Percentiles rank a stretch among this genome's conserved stretches.
These are phyloP conservation scores for Fusarium lateritium DNA, from an alignment of 2,329 filamentous ascomycete species.

Conservation along the genomic window DNA sequence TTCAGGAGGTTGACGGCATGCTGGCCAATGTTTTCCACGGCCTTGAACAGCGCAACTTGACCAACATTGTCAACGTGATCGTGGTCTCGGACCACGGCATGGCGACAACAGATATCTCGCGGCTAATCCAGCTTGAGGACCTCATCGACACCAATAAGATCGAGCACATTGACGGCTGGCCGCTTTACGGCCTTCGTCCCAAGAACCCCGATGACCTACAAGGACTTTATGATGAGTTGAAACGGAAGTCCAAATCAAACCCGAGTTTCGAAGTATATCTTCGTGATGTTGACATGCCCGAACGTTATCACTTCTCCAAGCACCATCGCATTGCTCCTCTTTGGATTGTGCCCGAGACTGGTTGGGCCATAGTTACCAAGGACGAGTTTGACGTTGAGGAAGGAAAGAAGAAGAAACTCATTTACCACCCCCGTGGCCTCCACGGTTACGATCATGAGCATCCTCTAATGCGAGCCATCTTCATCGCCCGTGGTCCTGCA, in stretches of 20 bases:
- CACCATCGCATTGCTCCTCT: slow-evolving; percentile 93
- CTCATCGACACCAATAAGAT: slow-evolving; percentile 83
- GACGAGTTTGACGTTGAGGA: slow-evolving; percentile 81
- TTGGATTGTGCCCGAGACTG: slow-evolving; percentile 93
- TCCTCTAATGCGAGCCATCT: slow-evolving; percentile 96
- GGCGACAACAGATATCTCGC: slow-evolving; percentile 87
- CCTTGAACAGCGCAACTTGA: slow-evolving; percentile 85
- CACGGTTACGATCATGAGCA: slow-evolving; percentile 97
- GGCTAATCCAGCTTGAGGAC: slow-evolving; percentile 92
- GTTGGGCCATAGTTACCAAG: slow-evolving; percentile 91
- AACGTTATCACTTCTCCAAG: slow-evolving; percentile 89
- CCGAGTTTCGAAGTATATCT: slow-evolving; percentile 90
- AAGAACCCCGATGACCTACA: slow-evolving; percentile 78
- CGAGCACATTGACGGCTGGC: slow-evolving; percentile 93
- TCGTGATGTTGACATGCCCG: slow-evolving; percentile 88
- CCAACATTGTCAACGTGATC: slow-evolving; percentile 90
- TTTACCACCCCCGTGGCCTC: slow-evolving; percentile 86
- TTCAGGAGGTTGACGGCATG: slow-evolving; percentile 86
- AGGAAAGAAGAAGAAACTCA: slow-evolving; percentile 72
- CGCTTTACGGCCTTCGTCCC: slow-evolving; percentile 88
- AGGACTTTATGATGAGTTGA: slow-evolving; percentile 74
- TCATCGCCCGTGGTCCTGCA: slow-evolving; percentile 90
- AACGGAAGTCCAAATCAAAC: slow-evolving; percentile 70
- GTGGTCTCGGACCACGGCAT: slow-evolving; percentile 99
- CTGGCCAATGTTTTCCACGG: slow-evolving; percentile 82